Evolutionary conservation across 345 rosid genomes (phyloP).

Genomic region (Atalantia buxifolia): DNA sequence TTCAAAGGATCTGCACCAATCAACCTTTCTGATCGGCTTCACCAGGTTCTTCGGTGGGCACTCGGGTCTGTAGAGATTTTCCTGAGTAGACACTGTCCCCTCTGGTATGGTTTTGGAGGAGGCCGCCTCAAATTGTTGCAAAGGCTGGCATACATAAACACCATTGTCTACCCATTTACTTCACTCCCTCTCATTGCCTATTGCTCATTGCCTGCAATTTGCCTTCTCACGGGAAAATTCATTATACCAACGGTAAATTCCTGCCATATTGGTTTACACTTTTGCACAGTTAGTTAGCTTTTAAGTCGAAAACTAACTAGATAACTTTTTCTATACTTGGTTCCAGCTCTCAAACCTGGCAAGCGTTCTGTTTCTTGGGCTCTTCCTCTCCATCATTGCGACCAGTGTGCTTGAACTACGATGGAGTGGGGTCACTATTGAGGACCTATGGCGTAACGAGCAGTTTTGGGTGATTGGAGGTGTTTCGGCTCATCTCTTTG

Average conservation of each 20-base stretch:
- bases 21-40: slow-evolving; percentile 89
- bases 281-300: background rate
- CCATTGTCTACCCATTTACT: slow-evolving; percentile 96
- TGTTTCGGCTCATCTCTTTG: slow-evolving; percentile 93
- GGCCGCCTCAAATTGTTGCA: slow-evolving; percentile 95
- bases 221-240: slow-evolving; percentile 96
- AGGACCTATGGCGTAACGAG: slow-evolving; percentile 93
- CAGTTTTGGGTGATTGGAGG: slow-evolving; percentile 99
- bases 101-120: slow-evolving; percentile 94
- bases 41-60: slow-evolving; percentile 98
- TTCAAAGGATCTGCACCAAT: slow-evolving; percentile 99
- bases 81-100: slow-evolving; percentile 94
- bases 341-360: slow-evolving; percentile 90
- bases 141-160: slow-evolving; percentile 86
- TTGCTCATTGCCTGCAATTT: slow-evolving; percentile 86
- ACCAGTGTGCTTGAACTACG: slow-evolving; percentile 87
- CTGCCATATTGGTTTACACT: background rate
- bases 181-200: slow-evolving; percentile 94
- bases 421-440: slow-evolving; percentile 97
- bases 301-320: background rate
- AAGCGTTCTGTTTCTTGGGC: slow-evolving; percentile 83
- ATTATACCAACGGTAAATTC: slow-evolving; percentile 87
- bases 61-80: slow-evolving; percentile 95
- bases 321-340: background rate
- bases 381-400: slow-evolving; percentile 77